Conservation (phyloP, 768 basidiomycete species). For the Naematelia aurantialba region DNA sequence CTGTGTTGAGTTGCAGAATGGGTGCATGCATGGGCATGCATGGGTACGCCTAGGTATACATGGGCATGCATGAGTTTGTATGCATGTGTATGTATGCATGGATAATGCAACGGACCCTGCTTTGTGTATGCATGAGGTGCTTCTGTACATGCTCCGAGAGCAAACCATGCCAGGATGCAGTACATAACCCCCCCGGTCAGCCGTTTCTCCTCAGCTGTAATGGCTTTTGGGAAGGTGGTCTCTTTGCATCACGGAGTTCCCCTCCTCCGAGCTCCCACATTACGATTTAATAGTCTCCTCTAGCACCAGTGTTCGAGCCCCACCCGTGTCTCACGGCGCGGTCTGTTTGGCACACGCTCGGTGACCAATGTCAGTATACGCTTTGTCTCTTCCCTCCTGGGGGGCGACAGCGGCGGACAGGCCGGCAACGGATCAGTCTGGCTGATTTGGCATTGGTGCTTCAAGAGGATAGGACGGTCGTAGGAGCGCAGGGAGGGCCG, state of each 20-base stretch:
- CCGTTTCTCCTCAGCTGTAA: slow-evolving; percentile 28
- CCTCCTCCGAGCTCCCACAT: slow-evolving; percentile 42
- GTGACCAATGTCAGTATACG: slow-evolving; percentile 41
- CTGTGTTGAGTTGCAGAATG: slow-evolving; percentile 1
- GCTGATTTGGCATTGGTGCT: slow-evolving; percentile 42
- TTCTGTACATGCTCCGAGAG: neutral
- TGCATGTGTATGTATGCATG: neutral
- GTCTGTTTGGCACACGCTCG: slow-evolving; percentile 28
- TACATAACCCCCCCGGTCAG: slow-evolving; percentile 2
- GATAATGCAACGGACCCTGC: too few species aligned
- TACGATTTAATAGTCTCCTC: slow-evolving; percentile 36
- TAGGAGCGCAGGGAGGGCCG: slow-evolving; percentile 46
- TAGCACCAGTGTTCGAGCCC: slow-evolving; percentile 47
- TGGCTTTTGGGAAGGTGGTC: slow-evolving; percentile 44
- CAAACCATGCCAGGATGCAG: neutral
- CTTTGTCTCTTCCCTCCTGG: neutral
- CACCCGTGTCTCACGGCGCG: slow-evolving; percentile 37
- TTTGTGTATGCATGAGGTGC: too few species aligned
- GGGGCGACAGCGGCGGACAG: slow-evolving; percentile 35
- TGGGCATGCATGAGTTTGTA: neutral
- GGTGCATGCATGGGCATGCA: neutral
- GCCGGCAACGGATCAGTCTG: slow-evolving; percentile 48
- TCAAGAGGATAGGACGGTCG: slow-evolving; percentile 41
- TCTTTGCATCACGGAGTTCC: slow-evolving; percentile 39
- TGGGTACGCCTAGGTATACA: neutral